Percentiles rank a stretch among this genome's conserved stretches.
Conservation (phyloP, 169 alveolate species). For the Plasmodium reichenowi region DNA sequence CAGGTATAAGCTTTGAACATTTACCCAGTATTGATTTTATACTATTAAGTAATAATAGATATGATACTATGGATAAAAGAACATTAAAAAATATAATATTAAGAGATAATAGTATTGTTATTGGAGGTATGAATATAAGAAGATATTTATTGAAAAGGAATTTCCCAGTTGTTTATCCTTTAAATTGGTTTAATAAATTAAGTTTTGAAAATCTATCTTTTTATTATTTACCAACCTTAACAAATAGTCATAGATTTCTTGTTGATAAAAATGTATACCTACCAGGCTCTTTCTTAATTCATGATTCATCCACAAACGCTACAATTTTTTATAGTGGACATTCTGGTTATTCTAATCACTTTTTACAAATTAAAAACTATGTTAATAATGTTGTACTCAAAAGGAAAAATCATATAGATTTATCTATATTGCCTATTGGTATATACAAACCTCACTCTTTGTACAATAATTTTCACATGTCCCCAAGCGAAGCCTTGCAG, state of each 20-base stretch:
- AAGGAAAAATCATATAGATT: slow-evolving; percentile 24
- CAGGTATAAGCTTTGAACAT: slow-evolving; percentile 62
- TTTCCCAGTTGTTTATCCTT: slow-evolving; percentile 74
- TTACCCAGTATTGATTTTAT: slow-evolving; percentile 74
- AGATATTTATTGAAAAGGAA: slow-evolving; percentile 64
- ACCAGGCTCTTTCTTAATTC: slow-evolving; percentile 75
- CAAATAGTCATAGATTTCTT: slow-evolving; percentile 67
- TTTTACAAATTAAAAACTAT: slow-evolving; percentile 60
- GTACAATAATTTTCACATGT: slow-evolving; percentile 67
- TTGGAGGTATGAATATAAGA: slow-evolving; percentile 76
- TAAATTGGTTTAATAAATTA: slow-evolving; percentile 71
- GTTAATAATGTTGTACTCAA: slow-evolving; percentile 16
- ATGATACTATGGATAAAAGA: slow-evolving; percentile 67
- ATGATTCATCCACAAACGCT: slow-evolving; percentile 27
- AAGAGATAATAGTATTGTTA: slow-evolving; percentile 70
- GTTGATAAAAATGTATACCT: slow-evolving; percentile 65
- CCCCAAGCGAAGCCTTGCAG: slow-evolving; percentile 61
- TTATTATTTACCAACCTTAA: slow-evolving; percentile 66
- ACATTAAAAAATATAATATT: slow-evolving; percentile 50
- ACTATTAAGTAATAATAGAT: slow-evolving; percentile 71
- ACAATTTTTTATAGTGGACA: slow-evolving; percentile 76
- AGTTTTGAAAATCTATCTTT: slow-evolving; percentile 60
- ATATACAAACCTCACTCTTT: slow-evolving; percentile 65
- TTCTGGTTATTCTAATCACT: slow-evolving; percentile 70
- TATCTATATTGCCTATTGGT: slow-evolving; percentile 73